phyloP scores from a whole-genome alignment of 192 early-diverging fungal species.

The Entomortierella parvispora region DNA sequence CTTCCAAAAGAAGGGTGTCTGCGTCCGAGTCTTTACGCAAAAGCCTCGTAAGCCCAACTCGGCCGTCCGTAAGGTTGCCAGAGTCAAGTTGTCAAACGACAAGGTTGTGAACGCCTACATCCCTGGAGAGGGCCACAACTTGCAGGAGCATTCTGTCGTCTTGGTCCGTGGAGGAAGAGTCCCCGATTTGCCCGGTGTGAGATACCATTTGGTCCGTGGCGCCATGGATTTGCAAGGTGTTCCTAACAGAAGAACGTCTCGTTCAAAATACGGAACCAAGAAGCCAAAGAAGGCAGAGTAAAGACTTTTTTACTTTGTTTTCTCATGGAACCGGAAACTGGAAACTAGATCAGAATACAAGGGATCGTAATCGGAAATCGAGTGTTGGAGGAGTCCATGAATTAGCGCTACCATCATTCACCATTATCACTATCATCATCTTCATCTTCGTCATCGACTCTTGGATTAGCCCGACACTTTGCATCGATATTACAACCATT shows the following conservation, averaged over 20 bases:
- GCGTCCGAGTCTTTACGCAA: constrained; percentile 93
- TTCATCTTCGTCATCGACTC: no score
- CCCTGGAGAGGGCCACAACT: constrained; percentile 97
- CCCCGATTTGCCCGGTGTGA: constrained; percentile 96
- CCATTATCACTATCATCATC: background rate
- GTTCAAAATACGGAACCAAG: constrained; percentile 96
- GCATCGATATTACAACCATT: no score
- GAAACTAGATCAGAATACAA: no score
- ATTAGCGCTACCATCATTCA: background rate
- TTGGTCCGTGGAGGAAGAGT: constrained; percentile 95
- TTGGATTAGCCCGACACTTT: no score
- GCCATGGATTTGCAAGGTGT: constrained; percentile 96
- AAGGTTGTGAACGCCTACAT: constrained; percentile 96
- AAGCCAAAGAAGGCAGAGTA: constrained; percentile 64
- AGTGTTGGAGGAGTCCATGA: no score
- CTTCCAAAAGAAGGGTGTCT: constrained; percentile 94
- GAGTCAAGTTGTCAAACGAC: constrained; percentile 93
- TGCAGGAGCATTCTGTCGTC: constrained; percentile 98
- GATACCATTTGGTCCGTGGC: constrained; percentile 93
- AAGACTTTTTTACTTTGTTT: background rate
- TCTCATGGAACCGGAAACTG: background rate
- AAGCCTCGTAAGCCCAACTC: constrained; percentile 99
- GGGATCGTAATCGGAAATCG: no score
- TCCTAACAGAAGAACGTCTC: constrained; percentile 76
- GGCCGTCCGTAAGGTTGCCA: constrained; percentile 91